Evolutionary conservation across 352 stramenopile genomes (phyloP), one percentile per base, ranked within the genome.

Genomic region (Phytophthora tubulina): DNA sequence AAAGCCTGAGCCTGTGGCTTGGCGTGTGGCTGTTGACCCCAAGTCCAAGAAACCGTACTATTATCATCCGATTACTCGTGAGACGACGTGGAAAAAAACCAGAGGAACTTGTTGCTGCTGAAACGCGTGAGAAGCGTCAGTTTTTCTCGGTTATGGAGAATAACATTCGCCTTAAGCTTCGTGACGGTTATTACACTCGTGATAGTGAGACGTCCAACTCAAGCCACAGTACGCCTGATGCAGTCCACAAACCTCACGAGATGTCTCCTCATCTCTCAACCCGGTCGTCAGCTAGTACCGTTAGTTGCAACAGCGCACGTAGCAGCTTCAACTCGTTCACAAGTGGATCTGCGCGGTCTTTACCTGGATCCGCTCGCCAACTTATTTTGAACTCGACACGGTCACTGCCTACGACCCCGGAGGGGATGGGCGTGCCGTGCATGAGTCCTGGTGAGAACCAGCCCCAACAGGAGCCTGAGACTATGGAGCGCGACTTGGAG

Each of bases 11-110:
- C 63, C 67, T 11, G 76, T 91, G 45, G 85, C 89, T 50, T 96
- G 89, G 89, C 84, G 86, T 61, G 85, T 96, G 41, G 89, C 89
- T 6, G 36, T 94, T 1, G 88, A 94, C 59, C 89, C 89, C 15
- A 91, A 92, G 69, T 93, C 88, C 17, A 94, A 97, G 63, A 88
- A 93, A 31, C 92, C 90, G n/a, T 99, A 99, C 86, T 99, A 99
- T 72, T 99, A 99, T 80, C 95, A 99, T 77, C 82, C 88, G 2
- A 63, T 96, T 15, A 99, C 97, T 1, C 86, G 97, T n/a, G 90
- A 99, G 80, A 99, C 97, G 38, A 97, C 97, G 62, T 99, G 97
- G 97, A 98, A 97, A 55, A 55, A 99, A 99, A 54, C 97, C 97
- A 11, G 65, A 76, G 7, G 81, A 88, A 54, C 68, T 95, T 8